A percentile compares a stretch with the other conserved stretches of the same genome.
Evolutionary conservation across 2,329 filamentous ascomycete species (phyloP).

Genomic region (Beauveria rudraprayagi): DNA sequence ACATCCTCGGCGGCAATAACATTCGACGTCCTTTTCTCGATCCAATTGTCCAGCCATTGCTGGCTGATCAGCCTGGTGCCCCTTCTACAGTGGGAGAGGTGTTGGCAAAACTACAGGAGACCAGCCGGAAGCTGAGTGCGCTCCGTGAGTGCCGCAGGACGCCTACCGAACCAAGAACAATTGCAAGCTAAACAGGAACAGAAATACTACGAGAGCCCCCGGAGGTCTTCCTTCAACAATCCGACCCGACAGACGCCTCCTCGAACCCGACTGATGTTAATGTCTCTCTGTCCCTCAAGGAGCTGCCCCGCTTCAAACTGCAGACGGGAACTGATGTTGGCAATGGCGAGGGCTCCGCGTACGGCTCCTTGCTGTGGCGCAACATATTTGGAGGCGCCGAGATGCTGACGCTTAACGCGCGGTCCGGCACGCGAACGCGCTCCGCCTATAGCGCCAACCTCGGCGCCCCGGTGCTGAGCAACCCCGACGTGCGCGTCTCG

Average conservation of each 20-base stretch:
- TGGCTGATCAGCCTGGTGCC: constrained; percentile 57
- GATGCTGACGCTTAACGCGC: constrained; percentile 77
- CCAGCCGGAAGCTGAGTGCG: constrained; percentile 65
- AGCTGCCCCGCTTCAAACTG: constrained; percentile 75
- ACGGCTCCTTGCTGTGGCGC: constrained; percentile 76
- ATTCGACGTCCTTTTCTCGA: constrained; percentile 82
- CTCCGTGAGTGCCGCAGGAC: constrained; percentile 55
- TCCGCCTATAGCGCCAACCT: constrained; percentile 86
- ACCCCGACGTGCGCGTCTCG: constrained; percentile 73
- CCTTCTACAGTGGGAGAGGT: constrained; percentile 76
- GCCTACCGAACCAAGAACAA: not conserved
- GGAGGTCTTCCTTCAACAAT: constrained; percentile 72
- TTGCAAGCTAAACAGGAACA: constrained; percentile 28
- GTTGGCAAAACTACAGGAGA: constrained; percentile 60
- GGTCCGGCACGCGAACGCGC: constrained; percentile 79
- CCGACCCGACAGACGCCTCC: constrained; percentile 58
- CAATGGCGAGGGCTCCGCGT: constrained; percentile 88
- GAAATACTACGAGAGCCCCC: constrained; percentile 84
- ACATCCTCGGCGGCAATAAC: constrained; percentile 72
- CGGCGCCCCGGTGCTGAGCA: constrained; percentile 72
- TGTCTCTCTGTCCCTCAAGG: constrained; percentile 71
- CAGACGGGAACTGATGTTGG: constrained; percentile 94
- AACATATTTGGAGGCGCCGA: constrained; percentile 95
- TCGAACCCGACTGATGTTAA: constrained; percentile 72
- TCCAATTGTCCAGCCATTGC: constrained; percentile 67